A percentile compares a stretch with the other conserved stretches of the same genome.
phyloP scores from a whole-genome alignment of 2,329 filamentous ascomycete genomes.

The Aspergillus transmontanensis region DNA sequence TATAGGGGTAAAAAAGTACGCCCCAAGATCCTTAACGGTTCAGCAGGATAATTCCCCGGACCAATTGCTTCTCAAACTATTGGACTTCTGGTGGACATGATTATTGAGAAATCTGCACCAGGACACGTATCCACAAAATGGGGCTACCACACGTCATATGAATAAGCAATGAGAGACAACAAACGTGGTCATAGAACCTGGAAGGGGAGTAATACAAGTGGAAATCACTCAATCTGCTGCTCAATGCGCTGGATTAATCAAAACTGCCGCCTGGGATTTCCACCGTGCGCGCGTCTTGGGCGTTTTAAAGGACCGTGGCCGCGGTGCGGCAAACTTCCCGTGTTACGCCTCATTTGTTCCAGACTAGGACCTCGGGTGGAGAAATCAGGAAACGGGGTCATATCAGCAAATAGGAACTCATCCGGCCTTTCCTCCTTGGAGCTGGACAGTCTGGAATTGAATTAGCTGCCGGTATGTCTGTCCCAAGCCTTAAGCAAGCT shows the following conservation, averaged over 20 bases:
- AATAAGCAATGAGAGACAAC: slow-evolving; percentile 5
- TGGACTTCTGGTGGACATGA: slow-evolving; percentile 1
- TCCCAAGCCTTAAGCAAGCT: slow-evolving; percentile 15
- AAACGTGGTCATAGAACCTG: slow-evolving; percentile 7
- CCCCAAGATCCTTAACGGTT: slow-evolving; percentile 1
- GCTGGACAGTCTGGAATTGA: slow-evolving; percentile 12
- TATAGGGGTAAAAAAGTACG: background rate
- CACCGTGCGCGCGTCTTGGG: slow-evolving; percentile 2
- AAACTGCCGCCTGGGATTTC: slow-evolving; percentile 5
- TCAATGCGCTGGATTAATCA: slow-evolving; percentile 1
- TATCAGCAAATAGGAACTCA: slow-evolving; percentile 25
- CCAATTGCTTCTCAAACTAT: slow-evolving; percentile 3
- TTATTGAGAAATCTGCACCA: slow-evolving; percentile 4
- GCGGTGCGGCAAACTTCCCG: slow-evolving; percentile 19
- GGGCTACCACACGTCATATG: slow-evolving; percentile 2
- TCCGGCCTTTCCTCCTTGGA: slow-evolving; percentile 14
- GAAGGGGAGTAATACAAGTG: slow-evolving; percentile 3
- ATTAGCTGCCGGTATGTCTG: slow-evolving; percentile 13
- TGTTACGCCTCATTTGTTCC: slow-evolving; percentile 26
- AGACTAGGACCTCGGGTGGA: slow-evolving; percentile 16
- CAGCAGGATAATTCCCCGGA: background rate
- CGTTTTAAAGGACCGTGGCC: slow-evolving; percentile 11
- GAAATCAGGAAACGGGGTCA: slow-evolving; percentile 11
- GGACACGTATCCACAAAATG: slow-evolving; percentile 2
- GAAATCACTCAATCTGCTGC: slow-evolving; percentile 5